Evolutionary conservation across 2,329 filamentous ascomycete genomes (phyloP).

Genomic region (Aspergillus versicolor): DNA sequence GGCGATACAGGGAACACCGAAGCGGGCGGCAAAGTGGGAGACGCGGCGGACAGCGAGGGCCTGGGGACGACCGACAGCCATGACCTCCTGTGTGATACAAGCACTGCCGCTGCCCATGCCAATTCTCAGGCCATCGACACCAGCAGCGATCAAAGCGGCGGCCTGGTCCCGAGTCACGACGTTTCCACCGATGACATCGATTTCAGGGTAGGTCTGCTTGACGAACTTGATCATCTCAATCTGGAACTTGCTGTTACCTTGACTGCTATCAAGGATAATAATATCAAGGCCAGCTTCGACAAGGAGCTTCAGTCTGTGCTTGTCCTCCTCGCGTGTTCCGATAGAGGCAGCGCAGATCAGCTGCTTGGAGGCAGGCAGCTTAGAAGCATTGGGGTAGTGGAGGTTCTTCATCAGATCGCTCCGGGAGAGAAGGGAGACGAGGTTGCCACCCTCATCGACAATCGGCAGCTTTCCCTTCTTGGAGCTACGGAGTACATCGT

Average conservation of each 20-base stretch:
- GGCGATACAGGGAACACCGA: conserved; percentile 96
- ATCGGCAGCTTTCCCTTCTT: conserved; percentile 99
- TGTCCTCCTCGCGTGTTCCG: conserved; percentile 92
- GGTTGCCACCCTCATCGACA: conserved; percentile 77
- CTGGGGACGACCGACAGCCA: conserved; percentile 96
- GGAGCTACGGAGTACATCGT: conserved; percentile 86
- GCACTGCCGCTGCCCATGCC: conserved; percentile 98
- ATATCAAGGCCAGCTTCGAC: conserved; percentile 95
- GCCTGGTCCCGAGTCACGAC: conserved; percentile 98
- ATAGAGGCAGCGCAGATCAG: conserved; percentile 93
- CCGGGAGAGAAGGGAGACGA: conserved; percentile 87
- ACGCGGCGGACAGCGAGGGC: conserved; percentile 91
- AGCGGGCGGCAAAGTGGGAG: conserved; percentile 81
- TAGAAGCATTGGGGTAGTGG: conserved; percentile 93
- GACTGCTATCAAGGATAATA: conserved; percentile 91
- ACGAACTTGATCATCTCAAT: conserved; percentile 97
- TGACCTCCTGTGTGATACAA: conserved; percentile 99
- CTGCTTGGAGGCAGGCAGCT: conserved; percentile 96
- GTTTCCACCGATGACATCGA: conserved; percentile 97
- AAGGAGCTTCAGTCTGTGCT: conserved; percentile 77
- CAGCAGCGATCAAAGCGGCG: conserved; percentile 84
- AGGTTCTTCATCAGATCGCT: conserved; percentile 99
- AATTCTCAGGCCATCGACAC: conserved; percentile 93
- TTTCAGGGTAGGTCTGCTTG: conserved; percentile 78
- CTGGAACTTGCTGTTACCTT: conserved; percentile 98